phyloP scores from a whole-genome alignment of 495 filamentous ascomycete genomes.

The Glonium stellatum region DNA sequence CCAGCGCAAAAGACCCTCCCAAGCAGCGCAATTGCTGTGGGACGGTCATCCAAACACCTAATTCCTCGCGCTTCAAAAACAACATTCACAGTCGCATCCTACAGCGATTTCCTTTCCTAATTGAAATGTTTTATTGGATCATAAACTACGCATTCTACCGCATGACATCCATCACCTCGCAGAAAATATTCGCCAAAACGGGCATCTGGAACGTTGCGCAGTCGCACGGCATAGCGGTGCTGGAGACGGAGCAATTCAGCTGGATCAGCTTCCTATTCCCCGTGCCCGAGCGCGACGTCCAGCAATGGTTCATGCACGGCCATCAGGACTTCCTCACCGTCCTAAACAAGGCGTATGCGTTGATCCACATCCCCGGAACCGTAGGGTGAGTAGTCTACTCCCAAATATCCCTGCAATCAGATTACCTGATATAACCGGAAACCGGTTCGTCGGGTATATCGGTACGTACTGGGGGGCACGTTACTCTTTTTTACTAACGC shows the following conservation, averaged over 20 bases:
- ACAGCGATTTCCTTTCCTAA: slow-evolving; percentile 29
- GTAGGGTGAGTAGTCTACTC: slow-evolving; percentile 49
- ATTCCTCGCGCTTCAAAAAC: slow-evolving; percentile 51
- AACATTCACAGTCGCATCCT: slow-evolving; percentile 50
- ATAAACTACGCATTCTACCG: slow-evolving; percentile 61
- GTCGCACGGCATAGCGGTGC: slow-evolving; percentile 53
- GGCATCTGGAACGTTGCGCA: slow-evolving; percentile 62
- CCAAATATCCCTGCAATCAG: neutral
- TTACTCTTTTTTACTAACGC: too few relatives aligned
- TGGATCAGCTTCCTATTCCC: slow-evolving; percentile 50
- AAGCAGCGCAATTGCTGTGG: slow-evolving; percentile 46
- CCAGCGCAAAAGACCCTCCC: slow-evolving; percentile 38
- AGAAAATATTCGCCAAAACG: slow-evolving; percentile 48
- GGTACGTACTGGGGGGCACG: too few relatives aligned
- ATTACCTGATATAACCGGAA: neutral
- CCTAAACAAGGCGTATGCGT: slow-evolving; percentile 55
- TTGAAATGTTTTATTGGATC: slow-evolving; percentile 34
- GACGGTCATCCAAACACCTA: slow-evolving; percentile 45
- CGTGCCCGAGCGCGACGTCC: slow-evolving; percentile 47
- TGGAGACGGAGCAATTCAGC: slow-evolving; percentile 55
- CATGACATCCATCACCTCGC: slow-evolving; percentile 53
- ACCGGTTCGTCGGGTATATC: too few relatives aligned
- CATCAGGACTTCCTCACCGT: slow-evolving; percentile 50
- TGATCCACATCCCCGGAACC: slow-evolving; percentile 62
- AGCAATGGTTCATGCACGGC: slow-evolving; percentile 53